Evolutionary conservation across 306 rosid species (phyloP).

Genomic region (Dalbergia cochinchinensis): DNA sequence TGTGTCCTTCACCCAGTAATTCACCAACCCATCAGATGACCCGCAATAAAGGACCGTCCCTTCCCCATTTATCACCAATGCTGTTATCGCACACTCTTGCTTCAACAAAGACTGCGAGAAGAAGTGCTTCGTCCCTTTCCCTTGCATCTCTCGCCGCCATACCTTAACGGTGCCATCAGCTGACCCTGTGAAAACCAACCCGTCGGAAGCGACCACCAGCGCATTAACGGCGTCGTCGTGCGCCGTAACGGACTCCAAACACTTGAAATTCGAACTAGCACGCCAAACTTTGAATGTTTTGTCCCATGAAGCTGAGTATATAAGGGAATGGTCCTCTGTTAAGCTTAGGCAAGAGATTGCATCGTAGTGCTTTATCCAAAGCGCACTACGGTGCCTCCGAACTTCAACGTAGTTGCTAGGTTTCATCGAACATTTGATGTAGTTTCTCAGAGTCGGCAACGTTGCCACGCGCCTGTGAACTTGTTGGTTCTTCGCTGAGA

Average conservation of each 20-base stretch:
- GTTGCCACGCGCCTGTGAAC: slow-evolving; percentile 71
- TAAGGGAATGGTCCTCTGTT: slow-evolving; percentile 64
- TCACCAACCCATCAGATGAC: slow-evolving; percentile 81
- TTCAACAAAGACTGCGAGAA: slow-evolving; percentile 78
- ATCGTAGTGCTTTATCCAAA: slow-evolving; percentile 85
- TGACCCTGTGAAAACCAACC: slow-evolving; percentile 80
- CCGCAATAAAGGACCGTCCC: slow-evolving; percentile 65
- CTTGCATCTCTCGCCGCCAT: slow-evolving; percentile 86
- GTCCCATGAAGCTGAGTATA: slow-evolving; percentile 96
- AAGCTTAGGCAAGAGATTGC: slow-evolving; percentile 78
- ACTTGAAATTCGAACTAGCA: slow-evolving; percentile 62
- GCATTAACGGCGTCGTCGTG: slow-evolving; percentile 93
- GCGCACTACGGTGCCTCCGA: slow-evolving; percentile 53
- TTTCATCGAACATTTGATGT: slow-evolving; percentile 69
- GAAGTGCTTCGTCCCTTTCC: slow-evolving; percentile 84
- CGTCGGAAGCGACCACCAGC: slow-evolving; percentile 61
- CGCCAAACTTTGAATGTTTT: slow-evolving; percentile 90
- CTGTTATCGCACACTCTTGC: slow-evolving; percentile 80
- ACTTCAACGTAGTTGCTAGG: slow-evolving; percentile 86
- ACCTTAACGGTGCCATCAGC: slow-evolving; percentile 88
- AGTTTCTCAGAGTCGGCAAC: slow-evolving; percentile 70
- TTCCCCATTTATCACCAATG: slow-evolving; percentile 60
- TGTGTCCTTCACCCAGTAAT: slow-evolving; percentile 67
- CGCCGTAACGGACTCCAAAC: slow-evolving; percentile 82
- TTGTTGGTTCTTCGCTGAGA: slow-evolving; percentile 49